A percentile compares a stretch with the other conserved stretches of the same genome.
Evolutionary conservation across 78 protist genomes (phyloP).

Genomic region (Dictyostelium firmibasis): DNA sequence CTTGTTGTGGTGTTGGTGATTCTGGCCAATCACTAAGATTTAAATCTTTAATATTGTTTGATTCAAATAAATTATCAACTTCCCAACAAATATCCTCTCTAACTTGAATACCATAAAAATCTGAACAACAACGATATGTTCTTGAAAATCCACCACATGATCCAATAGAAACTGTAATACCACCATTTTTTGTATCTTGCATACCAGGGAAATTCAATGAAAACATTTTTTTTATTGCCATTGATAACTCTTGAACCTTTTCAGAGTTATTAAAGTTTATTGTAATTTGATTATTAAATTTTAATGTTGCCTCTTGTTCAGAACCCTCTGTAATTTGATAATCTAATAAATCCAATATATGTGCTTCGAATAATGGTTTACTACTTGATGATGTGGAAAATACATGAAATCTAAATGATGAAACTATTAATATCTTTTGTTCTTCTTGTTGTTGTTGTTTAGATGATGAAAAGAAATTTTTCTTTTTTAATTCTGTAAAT

Average conservation of each 20-base stretch:
- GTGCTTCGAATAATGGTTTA: slow-evolving; percentile 35
- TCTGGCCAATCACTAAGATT: slow-evolving; percentile 77
- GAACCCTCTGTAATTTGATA: not conserved
- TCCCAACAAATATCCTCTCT: slow-evolving; percentile 80
- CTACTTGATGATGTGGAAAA: slow-evolving; percentile 32
- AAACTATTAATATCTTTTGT: slow-evolving; percentile 21
- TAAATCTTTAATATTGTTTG: slow-evolving; percentile 50
- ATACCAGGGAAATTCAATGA: slow-evolving; percentile 66
- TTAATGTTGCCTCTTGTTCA: slow-evolving; percentile 18
- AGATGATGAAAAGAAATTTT: slow-evolving; percentile 30
- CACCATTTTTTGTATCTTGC: slow-evolving; percentile 6
- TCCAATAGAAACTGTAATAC: not conserved
- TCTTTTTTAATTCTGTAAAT: slow-evolving; percentile 71
- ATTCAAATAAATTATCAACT: slow-evolving; percentile 58
- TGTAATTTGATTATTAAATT: not conserved
- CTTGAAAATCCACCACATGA: slow-evolving; percentile 56
- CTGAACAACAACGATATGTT: slow-evolving; percentile 55
- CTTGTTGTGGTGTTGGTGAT: slow-evolving; percentile 69
- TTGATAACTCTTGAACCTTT: slow-evolving; percentile 9
- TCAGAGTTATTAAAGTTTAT: not conserved
- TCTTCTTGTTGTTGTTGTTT: slow-evolving; percentile 28
- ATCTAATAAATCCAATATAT: slow-evolving; percentile 55
- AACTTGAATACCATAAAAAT: slow-evolving; percentile 14
- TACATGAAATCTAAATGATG: slow-evolving; percentile 31
- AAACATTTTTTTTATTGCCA: slow-evolving; percentile 61